Conservation (phyloP, 345 rosid genomes). For the Reutealis trisperma region DNA sequence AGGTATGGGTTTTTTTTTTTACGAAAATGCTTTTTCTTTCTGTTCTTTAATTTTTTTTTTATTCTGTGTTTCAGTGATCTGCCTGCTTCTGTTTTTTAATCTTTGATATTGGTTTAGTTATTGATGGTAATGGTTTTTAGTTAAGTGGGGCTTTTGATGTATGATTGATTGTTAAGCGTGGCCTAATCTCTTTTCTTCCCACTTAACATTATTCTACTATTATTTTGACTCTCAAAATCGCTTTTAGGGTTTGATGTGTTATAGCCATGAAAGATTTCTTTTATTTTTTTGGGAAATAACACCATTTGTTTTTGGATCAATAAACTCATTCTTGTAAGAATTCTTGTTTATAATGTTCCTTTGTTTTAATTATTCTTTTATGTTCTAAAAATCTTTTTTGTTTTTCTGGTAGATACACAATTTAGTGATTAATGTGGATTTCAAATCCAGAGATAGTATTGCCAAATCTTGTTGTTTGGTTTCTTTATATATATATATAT, state of each 20-base stretch:
- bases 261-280: not conserved
- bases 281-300: not conserved
- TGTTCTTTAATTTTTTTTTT: not conserved
- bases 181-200: conserved; percentile 13
- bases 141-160: conserved; percentile 8
- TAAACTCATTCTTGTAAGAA: not conserved
- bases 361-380: not conserved
- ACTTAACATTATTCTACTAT: conserved; percentile 13
- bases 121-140: conserved; percentile 10
- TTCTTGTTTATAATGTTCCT: not conserved
- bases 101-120: conserved; percentile 6
- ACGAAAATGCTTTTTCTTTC: not conserved
- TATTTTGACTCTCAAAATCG: not conserved
- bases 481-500: no score
- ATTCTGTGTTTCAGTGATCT: conserved; percentile 13
- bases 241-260: conserved; percentile 11
- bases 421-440: conserved; percentile 3
- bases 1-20: not conserved
- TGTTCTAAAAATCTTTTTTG: not conserved
- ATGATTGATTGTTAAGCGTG: conserved; percentile 21
- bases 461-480: not conserved
- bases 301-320: not conserved
- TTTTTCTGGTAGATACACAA: not conserved
- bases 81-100: not conserved
- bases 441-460: not conserved